Evolutionary conservation across 306 rosid species (phyloP).

Genomic region (Glycine latifolia): DNA sequence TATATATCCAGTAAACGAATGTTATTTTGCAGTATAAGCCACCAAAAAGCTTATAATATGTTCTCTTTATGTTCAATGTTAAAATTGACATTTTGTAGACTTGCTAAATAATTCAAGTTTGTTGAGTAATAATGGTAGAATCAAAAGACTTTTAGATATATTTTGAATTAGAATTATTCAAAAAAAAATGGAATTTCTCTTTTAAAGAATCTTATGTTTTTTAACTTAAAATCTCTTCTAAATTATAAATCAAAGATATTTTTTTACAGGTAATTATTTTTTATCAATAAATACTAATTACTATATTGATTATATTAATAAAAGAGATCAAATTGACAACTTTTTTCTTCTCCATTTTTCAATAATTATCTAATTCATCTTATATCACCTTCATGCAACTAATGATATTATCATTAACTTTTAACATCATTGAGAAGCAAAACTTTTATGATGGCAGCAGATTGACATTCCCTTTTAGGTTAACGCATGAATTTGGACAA

Average conservation of each 20-base stretch:
- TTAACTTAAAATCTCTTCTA: background rate
- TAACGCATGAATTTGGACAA: conserved; percentile 38
- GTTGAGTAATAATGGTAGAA: background rate
- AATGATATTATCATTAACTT: conserved; percentile 15
- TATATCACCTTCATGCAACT: background rate
- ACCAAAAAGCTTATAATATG: no score
- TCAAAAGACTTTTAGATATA: background rate
- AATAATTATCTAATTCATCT: no score
- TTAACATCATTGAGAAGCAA: conserved; percentile 28
- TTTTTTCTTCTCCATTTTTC: no score
- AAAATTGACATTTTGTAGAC: background rate
- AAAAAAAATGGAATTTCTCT: background rate
- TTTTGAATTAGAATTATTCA: background rate
- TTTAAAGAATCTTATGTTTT: background rate
- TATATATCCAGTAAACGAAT: no score
- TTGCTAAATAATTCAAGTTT: background rate
- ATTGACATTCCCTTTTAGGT: conserved; percentile 22
- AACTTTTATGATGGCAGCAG: conserved; percentile 35
- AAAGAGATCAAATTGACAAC: no score
- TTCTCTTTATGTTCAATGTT: background rate
- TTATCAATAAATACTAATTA: no score
- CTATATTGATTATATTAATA: no score
- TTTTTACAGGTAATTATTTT: no score
- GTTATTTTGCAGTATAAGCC: no score
- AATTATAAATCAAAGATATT: background rate